Percentiles rank a stretch among this genome's conserved stretches.
These are phyloP conservation scores for Populus pruinosa DNA, from an alignment of 345 rosid genomes.

Conservation along the genomic window DNA sequence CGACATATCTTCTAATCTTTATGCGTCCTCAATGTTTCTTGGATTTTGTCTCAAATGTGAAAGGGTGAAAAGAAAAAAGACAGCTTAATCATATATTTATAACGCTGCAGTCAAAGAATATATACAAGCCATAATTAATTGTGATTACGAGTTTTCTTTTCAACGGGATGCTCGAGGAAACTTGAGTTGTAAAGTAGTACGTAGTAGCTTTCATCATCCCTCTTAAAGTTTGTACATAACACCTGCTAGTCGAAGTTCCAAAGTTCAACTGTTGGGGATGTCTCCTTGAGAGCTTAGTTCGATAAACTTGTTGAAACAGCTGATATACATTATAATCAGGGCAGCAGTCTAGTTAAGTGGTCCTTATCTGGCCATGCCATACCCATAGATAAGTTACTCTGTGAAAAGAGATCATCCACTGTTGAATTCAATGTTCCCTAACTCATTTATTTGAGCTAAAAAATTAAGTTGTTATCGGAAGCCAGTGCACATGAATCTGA, in stretches of 20 bases:
- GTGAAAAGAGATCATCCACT: background rate
- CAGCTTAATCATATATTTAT: background rate
- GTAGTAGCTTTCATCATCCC: background rate
- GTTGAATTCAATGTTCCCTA: background rate
- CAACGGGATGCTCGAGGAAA: background rate
- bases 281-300: too few relatives aligned
- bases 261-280: too few relatives aligned
- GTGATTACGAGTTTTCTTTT: background rate
- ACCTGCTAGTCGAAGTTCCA: too few relatives aligned
- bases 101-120: background rate
- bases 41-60: conserved; percentile 18
- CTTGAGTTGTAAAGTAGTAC: background rate
- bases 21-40: conserved; percentile 9
- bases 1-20: background rate
- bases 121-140: background rate
- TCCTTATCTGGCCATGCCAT: background rate
- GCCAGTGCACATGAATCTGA: too few relatives aligned
- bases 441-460: background rate
- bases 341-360: background rate
- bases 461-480: too few relatives aligned
- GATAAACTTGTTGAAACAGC: too few relatives aligned
- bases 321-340: background rate
- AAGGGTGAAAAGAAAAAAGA: background rate
- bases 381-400: background rate
- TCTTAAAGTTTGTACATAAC: too few relatives aligned